Evolutionary conservation across 106 monocot species (phyloP).

Genomic region (Ottelia alismoides): DNA sequence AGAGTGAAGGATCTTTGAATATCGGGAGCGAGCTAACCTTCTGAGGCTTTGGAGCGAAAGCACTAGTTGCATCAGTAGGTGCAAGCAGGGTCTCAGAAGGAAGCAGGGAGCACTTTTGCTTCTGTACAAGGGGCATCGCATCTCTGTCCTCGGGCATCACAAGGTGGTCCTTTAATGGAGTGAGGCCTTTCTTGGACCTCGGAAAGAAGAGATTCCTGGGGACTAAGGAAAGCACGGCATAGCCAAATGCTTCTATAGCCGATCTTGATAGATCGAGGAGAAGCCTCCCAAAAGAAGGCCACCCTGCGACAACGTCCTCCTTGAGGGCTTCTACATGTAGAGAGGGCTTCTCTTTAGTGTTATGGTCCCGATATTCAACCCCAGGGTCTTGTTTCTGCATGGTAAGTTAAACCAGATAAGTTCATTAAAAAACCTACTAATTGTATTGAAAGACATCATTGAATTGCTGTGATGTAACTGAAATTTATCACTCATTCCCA

Average conservation of each 20-base stretch:
- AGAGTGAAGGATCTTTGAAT: constrained; percentile 45
- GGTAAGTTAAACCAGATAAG: too few species aligned
- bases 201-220: constrained; percentile 23
- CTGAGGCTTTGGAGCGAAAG: constrained; percentile 11
- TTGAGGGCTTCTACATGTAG: constrained; percentile 54
- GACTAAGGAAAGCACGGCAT: constrained; percentile 33
- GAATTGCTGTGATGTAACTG: too few species aligned
- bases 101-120: constrained; percentile 33
- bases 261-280: constrained; percentile 39
- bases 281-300: constrained; percentile 55
- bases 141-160: constrained; percentile 62
- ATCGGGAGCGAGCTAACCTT: constrained; percentile 51
- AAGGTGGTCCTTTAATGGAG: constrained; percentile 66
- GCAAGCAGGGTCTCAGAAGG: constrained; percentile 21
- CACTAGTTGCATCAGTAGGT: constrained; percentile 16
- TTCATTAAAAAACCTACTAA: too few species aligned
- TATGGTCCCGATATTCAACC: constrained; percentile 18
- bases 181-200: constrained; percentile 38
- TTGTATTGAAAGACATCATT: too few species aligned
- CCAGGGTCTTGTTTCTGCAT: too few species aligned
- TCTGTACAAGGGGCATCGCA: constrained; percentile 28
- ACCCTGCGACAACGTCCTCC: constrained; percentile 63
- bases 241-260: constrained; percentile 33
- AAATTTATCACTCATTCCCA: too few species aligned
- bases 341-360: constrained; percentile 14